Evolutionary conservation across 306 rosid species (phyloP), one percentile per base, ranked within the genome.

Genomic region (Lupinus albus): DNA sequence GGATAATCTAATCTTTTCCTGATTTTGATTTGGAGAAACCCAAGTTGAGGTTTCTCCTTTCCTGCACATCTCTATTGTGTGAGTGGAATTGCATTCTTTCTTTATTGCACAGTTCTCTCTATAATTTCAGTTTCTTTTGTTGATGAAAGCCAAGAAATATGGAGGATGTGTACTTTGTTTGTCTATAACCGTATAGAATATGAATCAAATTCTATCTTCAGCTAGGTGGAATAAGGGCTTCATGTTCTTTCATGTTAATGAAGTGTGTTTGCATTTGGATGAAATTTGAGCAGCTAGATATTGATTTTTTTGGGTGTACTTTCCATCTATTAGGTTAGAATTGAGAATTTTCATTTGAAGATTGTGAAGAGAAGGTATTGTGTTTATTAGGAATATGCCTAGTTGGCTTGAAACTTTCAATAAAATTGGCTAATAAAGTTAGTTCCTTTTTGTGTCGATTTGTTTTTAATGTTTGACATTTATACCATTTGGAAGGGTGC

Each of bases 11-110:
- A 75, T 71, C 56, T 50, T 79, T 79, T 15, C 62, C 25, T 28
- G 57, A 39, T 73, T 73, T 44, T 83, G 62, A 66, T 73, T 78
- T 64, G 82, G 82, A 69, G 83, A 72, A 78, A 78, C 76, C 86
- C 81, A 74, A 70, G 65, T 76, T 76, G 72, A 70, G 85, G 78
- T 74, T 81, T 73, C 73, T 81, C 83, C 83, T 71, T 77, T 78
- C 65, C 75, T 81, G 73, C 72, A 70, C 53, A 64, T 66, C 7
- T 73, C 38, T 64, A 25, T 77, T 73, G 17, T 64, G 74, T 59
- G 69, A 68, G 21, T 46, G 72, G 68, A 70, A 72, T 49, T 80
- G 57, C 56, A 61, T 61, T 76, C 39, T 76, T 56, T 47, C 16
- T 30, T 67, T 47, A 51, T 46, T 65, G 44, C 57, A 35, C 38